Conservation (phyloP, 2,329 filamentous ascomycete genomes). For the Talaromyces sp. region DNA sequence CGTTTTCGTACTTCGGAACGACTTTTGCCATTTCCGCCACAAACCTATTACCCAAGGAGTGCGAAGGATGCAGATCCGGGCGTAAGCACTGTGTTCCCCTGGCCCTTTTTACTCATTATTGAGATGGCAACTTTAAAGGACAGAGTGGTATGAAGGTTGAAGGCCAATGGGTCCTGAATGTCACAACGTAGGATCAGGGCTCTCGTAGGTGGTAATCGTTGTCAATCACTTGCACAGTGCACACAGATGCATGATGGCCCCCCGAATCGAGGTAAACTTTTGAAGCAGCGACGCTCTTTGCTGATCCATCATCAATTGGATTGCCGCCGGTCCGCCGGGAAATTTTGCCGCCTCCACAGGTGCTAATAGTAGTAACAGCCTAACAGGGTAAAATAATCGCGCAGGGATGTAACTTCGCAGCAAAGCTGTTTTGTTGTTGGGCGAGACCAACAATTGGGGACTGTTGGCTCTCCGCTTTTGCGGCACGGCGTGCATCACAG, state of each 20-base stretch:
- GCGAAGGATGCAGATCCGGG: not conserved
- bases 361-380: no score
- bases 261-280: not conserved
- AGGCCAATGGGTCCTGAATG: not conserved
- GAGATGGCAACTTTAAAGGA: not conserved
- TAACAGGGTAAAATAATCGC: not conserved
- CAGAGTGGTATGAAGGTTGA: not conserved
- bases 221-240: not conserved
- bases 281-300: no score
- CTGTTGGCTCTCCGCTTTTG: not conserved
- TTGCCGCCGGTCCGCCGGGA: not conserved
- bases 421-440: not conserved
- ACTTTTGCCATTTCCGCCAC: not conserved
- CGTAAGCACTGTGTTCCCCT: not conserved
- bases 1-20: not conserved
- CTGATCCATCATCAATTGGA: no score
- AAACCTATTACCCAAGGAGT: not conserved
- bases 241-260: not conserved
- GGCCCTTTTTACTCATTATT: not conserved
- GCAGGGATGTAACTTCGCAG: not conserved
- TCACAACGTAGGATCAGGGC: not conserved
- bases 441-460: not conserved
- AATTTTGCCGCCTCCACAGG: not conserved
- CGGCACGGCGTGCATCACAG: not conserved
- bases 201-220: not conserved